Evolutionary conservation across 2,329 filamentous ascomycete species (phyloP).

Genomic region (Hortaea werneckii): DNA sequence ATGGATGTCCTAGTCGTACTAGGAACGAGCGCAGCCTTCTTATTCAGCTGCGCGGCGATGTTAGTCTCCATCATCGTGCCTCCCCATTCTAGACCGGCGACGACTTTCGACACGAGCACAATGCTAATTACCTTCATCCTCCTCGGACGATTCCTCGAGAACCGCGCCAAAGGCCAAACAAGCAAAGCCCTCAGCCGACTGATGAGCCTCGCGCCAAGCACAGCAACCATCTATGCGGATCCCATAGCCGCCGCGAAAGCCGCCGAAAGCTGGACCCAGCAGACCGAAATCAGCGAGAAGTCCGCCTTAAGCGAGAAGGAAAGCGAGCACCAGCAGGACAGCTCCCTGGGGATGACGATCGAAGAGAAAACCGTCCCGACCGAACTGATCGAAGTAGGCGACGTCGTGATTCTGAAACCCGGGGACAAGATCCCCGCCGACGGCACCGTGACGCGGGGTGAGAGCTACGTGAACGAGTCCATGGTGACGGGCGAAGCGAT

Average conservation of each 20-base stretch:
- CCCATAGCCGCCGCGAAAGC: slow-evolving; percentile 88
- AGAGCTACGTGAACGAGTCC: slow-evolving; percentile 91
- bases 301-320: slow-evolving; percentile 23
- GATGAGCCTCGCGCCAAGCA: slow-evolving; percentile 92
- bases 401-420: slow-evolving; percentile 84
- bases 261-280: slow-evolving; percentile 63
- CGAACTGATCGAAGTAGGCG: slow-evolving; percentile 85
- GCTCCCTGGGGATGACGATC: slow-evolving; percentile 45
- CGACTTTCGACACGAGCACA: slow-evolving; percentile 93
- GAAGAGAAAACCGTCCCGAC: slow-evolving; percentile 84
- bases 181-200: slow-evolving; percentile 85
- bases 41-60: slow-evolving; percentile 88
- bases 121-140: slow-evolving; percentile 97
- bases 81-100: slow-evolving; percentile 71
- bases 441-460: slow-evolving; percentile 73
- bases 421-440: slow-evolving; percentile 97
- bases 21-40: slow-evolving; percentile 90
- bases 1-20: slow-evolving; percentile 96
- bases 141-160: slow-evolving; percentile 83
- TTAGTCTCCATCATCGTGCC: slow-evolving; percentile 63
- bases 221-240: slow-evolving; percentile 93
- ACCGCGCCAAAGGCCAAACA: slow-evolving; percentile 89
- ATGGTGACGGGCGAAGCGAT: slow-evolving; percentile 98
- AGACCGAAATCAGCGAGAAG: slow-evolving; percentile 35
- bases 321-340: no score